A percentile compares a stretch with the other conserved stretches of the same genome.
Conservation (phyloP, 441 rosid genomes). For the Flueggea neowawraea region DNA sequence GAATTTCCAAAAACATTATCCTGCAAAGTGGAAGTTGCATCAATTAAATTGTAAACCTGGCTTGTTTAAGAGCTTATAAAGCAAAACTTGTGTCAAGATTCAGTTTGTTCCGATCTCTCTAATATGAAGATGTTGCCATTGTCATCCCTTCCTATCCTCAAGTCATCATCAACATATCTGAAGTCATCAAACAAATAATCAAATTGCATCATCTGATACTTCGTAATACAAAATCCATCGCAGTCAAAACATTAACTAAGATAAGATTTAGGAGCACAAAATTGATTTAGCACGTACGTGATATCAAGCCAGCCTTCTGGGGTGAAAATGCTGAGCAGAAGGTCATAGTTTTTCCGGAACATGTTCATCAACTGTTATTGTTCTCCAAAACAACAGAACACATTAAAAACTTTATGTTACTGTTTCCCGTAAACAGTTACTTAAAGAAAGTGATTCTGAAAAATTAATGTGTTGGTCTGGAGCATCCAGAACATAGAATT, state of each 20-base stretch:
- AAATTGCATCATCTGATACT: background rate
- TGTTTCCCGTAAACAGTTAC: too few relatives aligned
- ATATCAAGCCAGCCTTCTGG: slow-evolving; percentile 89
- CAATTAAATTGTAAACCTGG: too few relatives aligned
- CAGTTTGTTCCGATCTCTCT: slow-evolving; percentile 38
- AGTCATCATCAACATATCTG: slow-evolving; percentile 71
- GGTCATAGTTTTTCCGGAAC: slow-evolving; percentile 62
- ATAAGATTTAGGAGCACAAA: background rate
- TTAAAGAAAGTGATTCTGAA: background rate
- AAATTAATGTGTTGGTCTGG: background rate
- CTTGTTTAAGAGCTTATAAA: too few relatives aligned
- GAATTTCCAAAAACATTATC: too few relatives aligned
- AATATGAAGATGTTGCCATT: slow-evolving; percentile 72
- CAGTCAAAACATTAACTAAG: background rate
- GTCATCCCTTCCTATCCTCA: slow-evolving; percentile 83
- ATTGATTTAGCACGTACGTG: slow-evolving; percentile 40
- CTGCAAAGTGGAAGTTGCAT: too few relatives aligned
- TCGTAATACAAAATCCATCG: too few relatives aligned
- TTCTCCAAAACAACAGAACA: slow-evolving; percentile 8
- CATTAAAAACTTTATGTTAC: background rate
- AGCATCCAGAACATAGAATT: background rate
- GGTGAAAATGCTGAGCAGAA: slow-evolving; percentile 70
- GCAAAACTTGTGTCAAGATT: too few relatives aligned
- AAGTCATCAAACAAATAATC: background rate
- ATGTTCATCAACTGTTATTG: slow-evolving; percentile 68